Evolutionary conservation across 176 grass and related monocot genomes (phyloP), one percentile per base, ranked within the genome.

Genomic region (Phyllostachys edulis): DNA sequence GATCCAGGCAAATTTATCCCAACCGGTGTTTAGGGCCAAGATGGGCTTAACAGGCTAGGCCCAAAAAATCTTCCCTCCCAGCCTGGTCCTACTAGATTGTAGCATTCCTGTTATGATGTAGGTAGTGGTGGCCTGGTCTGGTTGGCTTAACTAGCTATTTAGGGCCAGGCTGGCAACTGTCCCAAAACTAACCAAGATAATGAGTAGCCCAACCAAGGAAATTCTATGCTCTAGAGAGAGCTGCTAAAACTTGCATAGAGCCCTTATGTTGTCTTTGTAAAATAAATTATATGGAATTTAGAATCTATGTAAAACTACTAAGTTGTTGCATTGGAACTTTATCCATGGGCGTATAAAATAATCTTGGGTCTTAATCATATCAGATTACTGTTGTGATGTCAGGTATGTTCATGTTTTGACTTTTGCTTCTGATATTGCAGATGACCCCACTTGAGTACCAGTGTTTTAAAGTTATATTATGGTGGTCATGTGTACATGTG

Each of bases 141-240:
- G 23, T 63, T 63, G 56, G 5, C 76, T 29, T 6, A 20, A 62
- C 61, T 63, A 29, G 24, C 55, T 62, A 39, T 17, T 63, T 4
- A 26, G 23, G 4, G 3, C 8, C 20, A 24, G 57, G 57, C 1
- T 62, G 60, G 8, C 24, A 63, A 63, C 60, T 14, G 56, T 6
- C 14, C 60, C 60, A 78, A 44, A 61, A 77, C 40, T 78, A 63
- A 77, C 9, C 42, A 79, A 64, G 20, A 5, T 34, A 34, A 24
- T 21, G 76, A 63, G 75, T 23, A 63, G 26, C 59, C 23, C 45
- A 64, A 64, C 16, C 15, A 78, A 78, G 40, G 68, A 71, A 57
- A 76, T 40, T 38, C 2, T 63, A 63, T 63, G 57, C 7, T 63
- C 42, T 63, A 26, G 23, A 64, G 59, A 46, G 40, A 64, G 18